phyloP scores from a whole-genome alignment of 2,329 filamentous ascomycete species.

The Sporothrix protearum region DNA sequence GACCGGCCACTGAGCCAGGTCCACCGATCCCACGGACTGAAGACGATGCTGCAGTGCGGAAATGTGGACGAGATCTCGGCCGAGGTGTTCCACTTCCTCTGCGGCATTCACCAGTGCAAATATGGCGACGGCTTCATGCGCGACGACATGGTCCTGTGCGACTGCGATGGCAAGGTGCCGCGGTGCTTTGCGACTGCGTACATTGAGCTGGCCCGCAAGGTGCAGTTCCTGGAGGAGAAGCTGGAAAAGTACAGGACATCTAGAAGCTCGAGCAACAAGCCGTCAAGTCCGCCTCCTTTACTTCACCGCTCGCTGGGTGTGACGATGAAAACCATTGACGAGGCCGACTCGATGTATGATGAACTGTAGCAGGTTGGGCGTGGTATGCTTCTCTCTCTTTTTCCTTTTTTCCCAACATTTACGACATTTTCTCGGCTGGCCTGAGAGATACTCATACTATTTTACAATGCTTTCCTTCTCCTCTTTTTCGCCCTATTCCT shows the following conservation, averaged over 20 bases:
- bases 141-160: constrained; percentile 27
- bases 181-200: constrained; percentile 19
- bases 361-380: neutral
- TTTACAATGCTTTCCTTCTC: neutral
- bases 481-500: too few species aligned
- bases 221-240: neutral
- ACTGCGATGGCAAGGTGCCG: constrained; percentile 26
- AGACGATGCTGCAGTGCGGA: constrained; percentile 11
- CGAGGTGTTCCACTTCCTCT: constrained; percentile 23
- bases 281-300: too few species aligned
- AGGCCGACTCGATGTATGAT: too few species aligned
- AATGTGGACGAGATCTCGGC: constrained; percentile 19
- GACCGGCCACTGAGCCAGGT: neutral
- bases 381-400: neutral
- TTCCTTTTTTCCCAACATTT: neutral
- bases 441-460: neutral
- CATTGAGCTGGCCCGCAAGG: constrained; percentile 12
- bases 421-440: neutral
- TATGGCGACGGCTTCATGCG: constrained; percentile 17
- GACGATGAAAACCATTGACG: too few species aligned
- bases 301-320: too few species aligned
- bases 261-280: neutral
- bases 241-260: neutral
- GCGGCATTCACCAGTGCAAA: constrained; percentile 2
- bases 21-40: neutral